A percentile compares a stretch with the other conserved stretches of the same genome.
phyloP scores from a whole-genome alignment of 495 filamentous ascomycete genomes.

The Penicillium simplicissimum region DNA sequence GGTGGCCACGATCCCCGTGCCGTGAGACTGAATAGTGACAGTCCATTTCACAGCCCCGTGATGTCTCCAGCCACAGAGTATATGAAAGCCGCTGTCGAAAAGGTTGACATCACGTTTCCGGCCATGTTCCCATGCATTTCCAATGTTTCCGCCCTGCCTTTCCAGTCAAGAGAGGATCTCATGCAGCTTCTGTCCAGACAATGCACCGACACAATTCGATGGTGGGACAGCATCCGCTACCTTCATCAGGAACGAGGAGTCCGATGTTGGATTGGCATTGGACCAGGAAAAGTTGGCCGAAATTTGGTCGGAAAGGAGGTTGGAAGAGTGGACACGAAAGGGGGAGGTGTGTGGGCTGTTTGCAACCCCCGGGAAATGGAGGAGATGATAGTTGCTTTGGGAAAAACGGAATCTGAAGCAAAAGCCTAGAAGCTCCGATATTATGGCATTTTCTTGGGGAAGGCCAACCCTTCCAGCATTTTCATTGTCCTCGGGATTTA shows the following conservation, averaged over 20 bases:
- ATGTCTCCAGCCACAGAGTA: slow-evolving; percentile 81
- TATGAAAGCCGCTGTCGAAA: slow-evolving; percentile 64
- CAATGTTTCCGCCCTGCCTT: slow-evolving; percentile 82
- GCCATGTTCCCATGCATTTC: slow-evolving; percentile 74
- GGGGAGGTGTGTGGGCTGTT: slow-evolving; percentile 93
- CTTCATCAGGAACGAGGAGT: slow-evolving; percentile 85
- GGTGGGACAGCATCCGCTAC: slow-evolving; percentile 91
- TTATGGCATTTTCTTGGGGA: background rate
- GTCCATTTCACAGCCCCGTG: slow-evolving; percentile 89
- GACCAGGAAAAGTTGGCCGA: slow-evolving; percentile 90
- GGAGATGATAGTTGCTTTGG: slow-evolving; percentile 67
- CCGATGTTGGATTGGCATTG: slow-evolving; percentile 87
- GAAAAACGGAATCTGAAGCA: slow-evolving; percentile 65
- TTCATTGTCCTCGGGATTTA: background rate
- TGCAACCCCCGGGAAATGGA: slow-evolving; percentile 81
- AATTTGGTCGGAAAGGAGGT: slow-evolving; percentile 97
- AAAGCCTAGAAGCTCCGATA: background rate
- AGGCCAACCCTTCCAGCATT: background rate
- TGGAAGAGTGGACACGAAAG: slow-evolving; percentile 75
- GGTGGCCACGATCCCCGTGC: slow-evolving; percentile 89
- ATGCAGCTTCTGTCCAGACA: slow-evolving; percentile 73
- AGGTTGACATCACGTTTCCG: slow-evolving; percentile 67
- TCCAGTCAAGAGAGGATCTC: slow-evolving; percentile 68
- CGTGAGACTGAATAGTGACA: slow-evolving; percentile 83
- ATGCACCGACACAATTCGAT: slow-evolving; percentile 84